Evolutionary conservation across 2,329 filamentous ascomycete genomes (phyloP), one percentile per base, ranked within the genome.

Genomic region (Kalmusia sp.): DNA sequence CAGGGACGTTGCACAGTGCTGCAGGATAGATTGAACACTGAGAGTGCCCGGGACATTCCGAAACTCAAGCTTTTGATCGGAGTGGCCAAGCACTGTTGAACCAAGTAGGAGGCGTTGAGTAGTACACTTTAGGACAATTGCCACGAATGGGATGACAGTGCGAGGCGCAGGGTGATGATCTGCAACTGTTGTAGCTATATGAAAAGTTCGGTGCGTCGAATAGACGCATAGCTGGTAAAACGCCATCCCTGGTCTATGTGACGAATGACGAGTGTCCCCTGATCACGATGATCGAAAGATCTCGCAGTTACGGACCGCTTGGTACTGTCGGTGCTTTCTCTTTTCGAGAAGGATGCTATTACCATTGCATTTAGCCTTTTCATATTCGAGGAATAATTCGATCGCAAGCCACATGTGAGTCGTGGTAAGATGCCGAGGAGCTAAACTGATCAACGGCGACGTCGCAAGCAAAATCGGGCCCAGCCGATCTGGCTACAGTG

Each of bases 21-120:
- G 43, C 21, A 34, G 30, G 6, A 25, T 46, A 46, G 14, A 46
- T 46, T 46, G 21, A 25, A n/a, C n/a, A n/a, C n/a, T n/a, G n/a
- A n/a, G n/a, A n/a, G n/a, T 46, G 28, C 3, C 11, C 12, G 43
- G 30, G 24, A 25, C 27, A 9, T n/a, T 35, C 43, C 30, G 30
- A 25, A 12, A 25, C n/a, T 4, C 11, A 46, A 46, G 19, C 30
- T 34, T 46, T 22, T 25, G 25, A 34, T 17, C 19, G 19, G n/a
- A 25, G 30, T 46, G 19, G 43, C 43, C 21, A 46, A 46, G 30
- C 14, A 14, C 9, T 25, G 14, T 46, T 34, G 30, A 46, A 33
- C 17, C 30, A n/a, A 46, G 30, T 15, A 4, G 35, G 30, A 14
- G 21, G 1, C 14, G 25, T 9, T 14, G n/a, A 15, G 5, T 11